A percentile compares a stretch with the other conserved stretches of the same genome.
Conservation (phyloP, 371 early-diverging fungal species). For the Mortierella polycephala region DNA sequence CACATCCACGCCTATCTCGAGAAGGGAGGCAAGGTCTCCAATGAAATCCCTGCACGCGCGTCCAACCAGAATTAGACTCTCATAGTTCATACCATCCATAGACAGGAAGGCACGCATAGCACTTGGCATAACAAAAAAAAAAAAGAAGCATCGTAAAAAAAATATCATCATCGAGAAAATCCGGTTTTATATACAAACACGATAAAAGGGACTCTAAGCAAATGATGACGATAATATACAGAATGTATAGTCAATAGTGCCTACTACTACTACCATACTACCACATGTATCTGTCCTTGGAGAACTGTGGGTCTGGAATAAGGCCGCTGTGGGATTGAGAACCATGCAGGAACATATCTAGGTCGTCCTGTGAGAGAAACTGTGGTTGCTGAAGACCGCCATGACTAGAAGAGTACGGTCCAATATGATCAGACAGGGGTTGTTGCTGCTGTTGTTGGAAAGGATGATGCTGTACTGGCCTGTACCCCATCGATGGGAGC, state of each 20-base stretch:
- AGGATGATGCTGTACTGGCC: neutral
- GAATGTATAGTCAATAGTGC: too few relatives aligned
- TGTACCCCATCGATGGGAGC: too few relatives aligned
- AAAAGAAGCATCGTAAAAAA: too few relatives aligned
- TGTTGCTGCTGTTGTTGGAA: neutral
- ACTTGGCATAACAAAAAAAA: too few relatives aligned
- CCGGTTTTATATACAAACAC: too few relatives aligned
- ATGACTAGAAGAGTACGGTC: too few relatives aligned
- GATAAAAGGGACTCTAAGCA: too few relatives aligned
- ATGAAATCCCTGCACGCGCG: conserved; percentile 13
- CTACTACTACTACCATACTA: conserved; percentile 2
- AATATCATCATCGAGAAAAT: too few relatives aligned
- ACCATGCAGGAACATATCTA: conserved; percentile 32
- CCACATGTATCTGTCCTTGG: conserved; percentile 37
- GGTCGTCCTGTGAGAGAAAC: conserved; percentile 30
- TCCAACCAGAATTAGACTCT: neutral
- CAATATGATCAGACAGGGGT: conserved; percentile 1
- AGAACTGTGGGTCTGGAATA: conserved; percentile 9
- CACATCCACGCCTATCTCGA: conserved; percentile 62
- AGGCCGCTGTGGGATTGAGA: conserved; percentile 9
- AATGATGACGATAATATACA: too few relatives aligned
- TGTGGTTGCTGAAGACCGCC: conserved; percentile 9
- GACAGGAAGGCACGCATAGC: too few relatives aligned
- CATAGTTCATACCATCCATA: too few relatives aligned
- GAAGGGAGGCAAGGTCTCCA: conserved; percentile 58